Evolutionary conservation across 169 alveolate species (phyloP), one percentile per base, ranked within the genome.

Genomic region (Toxoplasma gondii): DNA sequence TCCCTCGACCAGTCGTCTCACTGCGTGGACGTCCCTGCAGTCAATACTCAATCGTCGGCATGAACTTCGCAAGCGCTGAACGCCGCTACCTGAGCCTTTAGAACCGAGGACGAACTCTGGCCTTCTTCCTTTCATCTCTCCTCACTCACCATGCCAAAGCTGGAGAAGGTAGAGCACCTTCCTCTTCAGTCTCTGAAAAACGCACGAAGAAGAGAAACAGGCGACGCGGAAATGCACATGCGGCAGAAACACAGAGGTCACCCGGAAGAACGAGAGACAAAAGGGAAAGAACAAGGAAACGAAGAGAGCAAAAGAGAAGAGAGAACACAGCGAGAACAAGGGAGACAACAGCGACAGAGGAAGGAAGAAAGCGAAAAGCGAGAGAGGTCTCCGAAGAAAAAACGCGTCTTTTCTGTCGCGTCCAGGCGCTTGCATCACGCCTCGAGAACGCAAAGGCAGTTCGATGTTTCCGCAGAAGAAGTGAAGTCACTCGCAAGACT

Each of bases 61-160:
- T n/a, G n/a, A n/a, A n/a, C n/a, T n/a, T n/a, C n/a, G n/a, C n/a
- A n/a, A n/a, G n/a, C n/a, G n/a, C n/a, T n/a, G n/a, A n/a, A n/a
- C n/a, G n/a, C n/a, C n/a, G n/a, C n/a, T n/a, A n/a, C n/a, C n/a
- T n/a, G n/a, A n/a, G n/a, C n/a, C n/a, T n/a, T n/a, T n/a, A n/a
- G n/a, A n/a, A n/a, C n/a, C n/a, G n/a, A n/a, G n/a, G n/a, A n/a
- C n/a, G n/a, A n/a, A n/a, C n/a, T n/a, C n/a, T n/a, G n/a, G n/a
- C n/a, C n/a, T n/a, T n/a, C n/a, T n/a, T n/a, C n/a, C n/a, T n/a
- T n/a, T n/a, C n/a, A n/a, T n/a, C n/a, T n/a, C n/a, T n/a, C 74
- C 31, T 69, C 67, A 19, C 83, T 67, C 67, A 90, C 88, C 93
- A 24, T 90, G 93, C 88, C 93, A 90, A 19, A 90, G 88, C 53